phyloP scores from a whole-genome alignment of 176 grass and related monocot genomes.

The Ensete glaucum region DNA sequence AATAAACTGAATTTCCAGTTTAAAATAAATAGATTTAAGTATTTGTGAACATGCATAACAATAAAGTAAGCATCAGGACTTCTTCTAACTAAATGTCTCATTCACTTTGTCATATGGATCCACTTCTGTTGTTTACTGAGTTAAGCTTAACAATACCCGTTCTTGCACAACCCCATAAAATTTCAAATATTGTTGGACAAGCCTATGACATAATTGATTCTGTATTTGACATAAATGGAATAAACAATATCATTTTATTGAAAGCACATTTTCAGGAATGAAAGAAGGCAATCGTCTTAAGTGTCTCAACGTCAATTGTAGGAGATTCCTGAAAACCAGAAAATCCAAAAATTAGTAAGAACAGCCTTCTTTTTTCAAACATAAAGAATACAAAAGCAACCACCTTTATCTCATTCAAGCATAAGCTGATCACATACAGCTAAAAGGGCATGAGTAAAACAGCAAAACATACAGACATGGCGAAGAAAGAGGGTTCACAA shows the following conservation, averaged over 20 bases:
- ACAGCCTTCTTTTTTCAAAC: too few relatives aligned
- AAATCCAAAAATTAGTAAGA: too few relatives aligned
- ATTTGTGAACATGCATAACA: not conserved
- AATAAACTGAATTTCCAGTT: not conserved
- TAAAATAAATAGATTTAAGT: not conserved
- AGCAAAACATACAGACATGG: too few relatives aligned
- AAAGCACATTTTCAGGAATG: too few relatives aligned
- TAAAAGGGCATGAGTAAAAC: too few relatives aligned
- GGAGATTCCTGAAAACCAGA: too few relatives aligned
- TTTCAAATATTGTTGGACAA: not conserved
- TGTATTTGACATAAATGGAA: not conserved
- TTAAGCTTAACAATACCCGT: too few relatives aligned
- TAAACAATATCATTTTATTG: too few relatives aligned
- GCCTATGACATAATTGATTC: not conserved
- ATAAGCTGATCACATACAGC: not conserved
- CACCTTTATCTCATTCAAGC: constrained; percentile 1
- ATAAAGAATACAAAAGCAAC: not conserved
- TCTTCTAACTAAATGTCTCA: not conserved
- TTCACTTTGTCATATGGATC: not conserved
- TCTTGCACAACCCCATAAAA: too few relatives aligned
- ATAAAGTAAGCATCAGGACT: not conserved
- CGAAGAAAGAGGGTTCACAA: constrained; percentile 3
- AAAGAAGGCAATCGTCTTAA: too few relatives aligned
- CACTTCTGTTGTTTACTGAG: not conserved
- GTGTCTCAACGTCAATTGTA: too few relatives aligned